phyloP scores from a whole-genome alignment of 257 asterid species.

The Leonotis leonurus region DNA sequence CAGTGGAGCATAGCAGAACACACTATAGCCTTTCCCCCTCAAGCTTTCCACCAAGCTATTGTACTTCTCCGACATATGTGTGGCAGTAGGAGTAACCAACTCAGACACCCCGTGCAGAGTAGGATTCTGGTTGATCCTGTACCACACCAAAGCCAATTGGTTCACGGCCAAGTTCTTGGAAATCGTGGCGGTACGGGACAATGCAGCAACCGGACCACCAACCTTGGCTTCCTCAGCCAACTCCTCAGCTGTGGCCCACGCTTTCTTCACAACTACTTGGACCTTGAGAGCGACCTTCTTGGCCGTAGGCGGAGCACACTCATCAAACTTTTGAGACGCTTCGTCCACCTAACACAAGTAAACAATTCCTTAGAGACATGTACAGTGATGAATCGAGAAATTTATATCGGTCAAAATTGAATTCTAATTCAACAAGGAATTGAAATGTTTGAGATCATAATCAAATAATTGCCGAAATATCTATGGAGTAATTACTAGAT shows the following conservation, averaged over 20 bases:
- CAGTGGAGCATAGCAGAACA: conserved; percentile 44
- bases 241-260: conserved; percentile 26
- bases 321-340: conserved; percentile 33
- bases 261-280: conserved; percentile 27
- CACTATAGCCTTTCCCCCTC: conserved; percentile 45
- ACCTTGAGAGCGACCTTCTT: conserved; percentile 33
- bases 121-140: conserved; percentile 34
- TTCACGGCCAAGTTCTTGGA: conserved; percentile 34
- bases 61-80: conserved; percentile 44
- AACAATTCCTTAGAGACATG: conserved; percentile 22
- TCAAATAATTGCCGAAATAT: no score
- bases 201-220: conserved; percentile 53
- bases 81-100: conserved; percentile 33
- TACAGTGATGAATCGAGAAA: no score
- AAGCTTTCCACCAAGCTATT: conserved; percentile 35
- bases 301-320: conserved; percentile 52
- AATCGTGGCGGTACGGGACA: conserved; percentile 31
- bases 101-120: conserved; percentile 34
- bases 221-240: conserved; percentile 48
- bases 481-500: not conserved
- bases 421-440: no score
- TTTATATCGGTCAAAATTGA: no score
- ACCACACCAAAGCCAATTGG: conserved; percentile 40
- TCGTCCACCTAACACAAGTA: conserved; percentile 31
- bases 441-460: no score